These are phyloP conservation scores for Orychophragmus violaceus DNA, from an alignment of 345 rosid species.

Conservation along the genomic window DNA sequence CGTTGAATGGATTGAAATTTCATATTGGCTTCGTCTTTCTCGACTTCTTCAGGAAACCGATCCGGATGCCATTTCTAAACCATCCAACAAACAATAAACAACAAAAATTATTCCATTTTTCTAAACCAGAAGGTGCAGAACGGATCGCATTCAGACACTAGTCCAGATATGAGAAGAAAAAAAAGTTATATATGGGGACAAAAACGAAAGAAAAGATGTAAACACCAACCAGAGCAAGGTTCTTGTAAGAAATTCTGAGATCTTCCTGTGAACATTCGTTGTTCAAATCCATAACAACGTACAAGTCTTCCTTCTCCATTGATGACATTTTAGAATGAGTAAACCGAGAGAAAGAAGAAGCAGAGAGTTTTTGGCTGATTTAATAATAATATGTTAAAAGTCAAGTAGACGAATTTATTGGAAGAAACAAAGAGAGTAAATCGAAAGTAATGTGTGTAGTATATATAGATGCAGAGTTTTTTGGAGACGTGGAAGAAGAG, in stretches of 20 bases:
- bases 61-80: constrained; percentile 94
- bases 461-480: neutral
- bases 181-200: no score
- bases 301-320: constrained; percentile 50
- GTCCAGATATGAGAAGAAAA: neutral
- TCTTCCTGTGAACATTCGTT: constrained; percentile 72
- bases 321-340: neutral
- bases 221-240: constrained; percentile 70
- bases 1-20: constrained; percentile 79
- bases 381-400: neutral
- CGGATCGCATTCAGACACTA: neutral
- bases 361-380: neutral
- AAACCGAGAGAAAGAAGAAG: neutral
- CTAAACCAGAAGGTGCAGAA: neutral
- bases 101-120: constrained; percentile 4
- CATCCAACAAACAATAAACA: neutral
- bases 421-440: neutral
- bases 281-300: constrained; percentile 61
- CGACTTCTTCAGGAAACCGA: constrained; percentile 61
- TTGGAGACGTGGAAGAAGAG: constrained; percentile 15
- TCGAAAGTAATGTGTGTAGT: neutral
- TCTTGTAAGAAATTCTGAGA: constrained; percentile 79
- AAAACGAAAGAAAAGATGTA: constrained; percentile 1
- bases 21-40: constrained; percentile 67
- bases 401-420: constrained; percentile 7